A percentile compares a stretch with the other conserved stretches of the same genome.
phyloP scores from a whole-genome alignment of 2,329 filamentous ascomycete genomes.

The Dactylonectria macrodidyma region DNA sequence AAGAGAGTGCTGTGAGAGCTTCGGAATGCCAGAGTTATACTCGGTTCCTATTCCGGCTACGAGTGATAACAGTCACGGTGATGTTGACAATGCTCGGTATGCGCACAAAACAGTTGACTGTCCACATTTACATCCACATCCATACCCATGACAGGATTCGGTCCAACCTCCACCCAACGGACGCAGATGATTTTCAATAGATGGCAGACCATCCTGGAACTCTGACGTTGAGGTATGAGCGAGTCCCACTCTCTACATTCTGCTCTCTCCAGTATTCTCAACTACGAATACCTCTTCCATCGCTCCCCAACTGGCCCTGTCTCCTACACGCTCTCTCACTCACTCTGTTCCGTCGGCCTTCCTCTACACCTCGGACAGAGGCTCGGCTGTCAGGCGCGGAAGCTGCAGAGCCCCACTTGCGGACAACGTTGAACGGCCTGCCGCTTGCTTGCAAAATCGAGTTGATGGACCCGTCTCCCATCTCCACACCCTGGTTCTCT shows the following conservation, averaged over 20 bases:
- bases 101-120: conserved; percentile 7
- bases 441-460: neutral
- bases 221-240: neutral
- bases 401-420: conserved; percentile 23
- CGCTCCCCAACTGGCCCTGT: neutral
- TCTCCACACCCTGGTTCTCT: conserved; percentile 30
- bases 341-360: neutral
- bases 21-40: conserved; percentile 17
- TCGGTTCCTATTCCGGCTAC: conserved; percentile 14
- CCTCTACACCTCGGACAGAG: conserved; percentile 22
- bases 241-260: conserved; percentile 1
- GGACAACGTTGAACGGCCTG: conserved; percentile 6
- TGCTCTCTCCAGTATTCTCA: neutral
- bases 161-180: conserved; percentile 28
- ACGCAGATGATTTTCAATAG: conserved; percentile 20
- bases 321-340: conserved; percentile 14
- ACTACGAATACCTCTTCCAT: neutral
- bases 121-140: conserved; percentile 3
- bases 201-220: conserved; percentile 9
- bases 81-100: conserved; percentile 15
- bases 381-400: conserved; percentile 36
- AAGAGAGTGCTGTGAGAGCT: neutral
- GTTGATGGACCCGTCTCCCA: conserved; percentile 11
- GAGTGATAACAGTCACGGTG: conserved; percentile 2
- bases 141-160: conserved; percentile 21